Base-by-base conservation (phyloP, 73 alveolate species). In the Symbiodinium pilosum region DNA sequence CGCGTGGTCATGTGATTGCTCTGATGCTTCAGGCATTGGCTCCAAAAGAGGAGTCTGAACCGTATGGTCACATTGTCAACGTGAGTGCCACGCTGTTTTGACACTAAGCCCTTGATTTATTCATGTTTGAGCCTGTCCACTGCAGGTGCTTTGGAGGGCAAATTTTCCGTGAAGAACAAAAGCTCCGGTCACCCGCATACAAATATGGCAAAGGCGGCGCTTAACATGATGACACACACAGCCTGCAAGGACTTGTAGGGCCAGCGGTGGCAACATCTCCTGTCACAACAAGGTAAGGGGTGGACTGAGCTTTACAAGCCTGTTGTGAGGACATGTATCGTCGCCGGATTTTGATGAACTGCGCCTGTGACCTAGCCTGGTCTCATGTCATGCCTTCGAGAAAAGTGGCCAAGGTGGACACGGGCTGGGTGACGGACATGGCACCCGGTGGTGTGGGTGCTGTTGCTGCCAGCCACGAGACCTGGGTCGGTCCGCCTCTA, bases 201-300 rank as follows among this genome's bases (percentile, higher is more conserved):
- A 24, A 99, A 99, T 96, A 99, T 99, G 99, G 99, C 99, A 36
- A 99, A 99, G 73, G 99, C 99, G 21, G 99, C 99, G 44, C 88
- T 99, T 69, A 99, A 99, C 99, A 99, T 99, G 99, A 99, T 99
- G 99, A 99, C 99, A 21, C 99, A 99, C 93, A 99, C 99, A 21
- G 84, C 99, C 32, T 99, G 99, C 84, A 83, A 99, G 97, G 73
- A 54, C 73, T 16, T n/a, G n/a, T n/a, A n/a, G n/a, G n/a, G n/a
- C n/a, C n/a, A n/a, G n/a, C n/a, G n/a, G n/a, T n/a, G n/a, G n/a
- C n/a, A n/a, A n/a, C n/a, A n/a, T n/a, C n/a, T n/a, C 73, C 30
- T 54, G 73, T 54, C 73, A 24, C 26, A 9, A 54, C 71, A 5
- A 54, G n/a, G n/a, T n/a, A n/a, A n/a, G n/a, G n/a, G n/a, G n/a